These are phyloP conservation scores for Trichophyton rubrum DNA, from an alignment of 2,329 filamentous ascomycete species.

Conservation along the genomic window DNA sequence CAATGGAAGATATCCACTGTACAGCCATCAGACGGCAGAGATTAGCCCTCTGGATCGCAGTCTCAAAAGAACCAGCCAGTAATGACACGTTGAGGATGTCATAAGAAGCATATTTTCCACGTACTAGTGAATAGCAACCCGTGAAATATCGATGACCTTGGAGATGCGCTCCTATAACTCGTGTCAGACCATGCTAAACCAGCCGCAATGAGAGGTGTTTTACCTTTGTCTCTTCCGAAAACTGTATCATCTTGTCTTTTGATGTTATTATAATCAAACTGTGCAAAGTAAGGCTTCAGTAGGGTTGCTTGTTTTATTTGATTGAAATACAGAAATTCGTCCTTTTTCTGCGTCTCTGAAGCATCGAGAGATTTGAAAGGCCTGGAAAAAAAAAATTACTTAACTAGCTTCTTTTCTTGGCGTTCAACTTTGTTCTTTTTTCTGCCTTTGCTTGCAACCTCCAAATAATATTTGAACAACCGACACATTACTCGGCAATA, in stretches of 20 bases:
- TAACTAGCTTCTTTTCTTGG: not conserved
- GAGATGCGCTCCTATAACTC: constrained; percentile 80
- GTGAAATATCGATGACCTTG: constrained; percentile 87
- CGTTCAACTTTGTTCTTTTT: not conserved
- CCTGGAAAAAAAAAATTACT: not conserved
- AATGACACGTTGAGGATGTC: not conserved
- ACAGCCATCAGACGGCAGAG: not conserved
- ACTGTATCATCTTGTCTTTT: constrained; percentile 39
- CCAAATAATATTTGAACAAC: not conserved
- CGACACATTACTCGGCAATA: not conserved
- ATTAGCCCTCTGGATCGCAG: constrained; percentile 14
- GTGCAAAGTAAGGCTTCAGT: not conserved
- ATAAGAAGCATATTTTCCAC: constrained; percentile 21
- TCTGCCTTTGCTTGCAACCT: not conserved
- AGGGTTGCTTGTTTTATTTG: not conserved
- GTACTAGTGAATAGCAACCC: constrained; percentile 92
- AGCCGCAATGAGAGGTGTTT: not conserved
- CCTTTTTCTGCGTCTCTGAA: not conserved
- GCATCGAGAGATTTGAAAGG: not conserved
- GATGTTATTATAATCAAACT: not conserved
- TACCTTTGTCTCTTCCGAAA: constrained; percentile 97
- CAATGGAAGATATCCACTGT: constrained; percentile 84
- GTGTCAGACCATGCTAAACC: not conserved
- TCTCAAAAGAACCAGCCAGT: constrained; percentile 23
- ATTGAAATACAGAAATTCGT: constrained; percentile 7